Conservation (phyloP, 352 stramenopile genomes). For the Globisporangium takayamanum region DNA sequence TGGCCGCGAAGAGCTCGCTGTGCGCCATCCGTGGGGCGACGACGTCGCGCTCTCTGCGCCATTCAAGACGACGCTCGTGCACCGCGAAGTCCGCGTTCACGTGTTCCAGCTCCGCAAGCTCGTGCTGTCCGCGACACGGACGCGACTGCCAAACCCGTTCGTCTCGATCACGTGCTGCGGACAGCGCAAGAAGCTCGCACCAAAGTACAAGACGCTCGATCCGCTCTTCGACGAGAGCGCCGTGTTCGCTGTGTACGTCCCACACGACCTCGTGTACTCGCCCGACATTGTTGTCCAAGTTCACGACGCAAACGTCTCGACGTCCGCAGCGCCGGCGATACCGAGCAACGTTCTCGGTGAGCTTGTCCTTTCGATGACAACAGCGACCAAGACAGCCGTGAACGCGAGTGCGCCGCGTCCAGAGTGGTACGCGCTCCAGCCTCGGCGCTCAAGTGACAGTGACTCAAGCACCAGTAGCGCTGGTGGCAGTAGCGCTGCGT, state of each 20-base stretch:
- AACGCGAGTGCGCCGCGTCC: conserved; percentile 42
- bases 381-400: conserved; percentile 32
- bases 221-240: conserved; percentile 83
- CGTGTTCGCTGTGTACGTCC: conserved; percentile 45
- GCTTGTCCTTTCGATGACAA: conserved; percentile 37
- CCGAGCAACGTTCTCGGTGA: conserved; percentile 32
- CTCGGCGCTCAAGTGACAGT: conserved; percentile 9
- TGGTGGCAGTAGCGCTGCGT: neutral
- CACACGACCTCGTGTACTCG: conserved; percentile 44
- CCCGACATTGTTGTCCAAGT: conserved; percentile 73
- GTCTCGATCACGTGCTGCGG: conserved; percentile 75
- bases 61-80: conserved; percentile 39
- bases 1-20: conserved; percentile 59
- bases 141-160: conserved; percentile 63
- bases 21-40: conserved; percentile 42
- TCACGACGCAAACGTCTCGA: conserved; percentile 41
- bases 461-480: conserved; percentile 1
- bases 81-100: conserved; percentile 72
- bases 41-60: conserved; percentile 33
- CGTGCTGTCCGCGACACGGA: conserved; percentile 32
- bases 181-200: conserved; percentile 39
- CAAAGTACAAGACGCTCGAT: conserved; percentile 47
- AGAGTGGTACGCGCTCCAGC: conserved; percentile 38
- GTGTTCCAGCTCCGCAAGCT: conserved; percentile 77
- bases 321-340: conserved; percentile 7